Evolutionary conservation across 495 filamentous ascomycete genomes (phyloP).

Genomic region (Clavariopsis aquatica): DNA sequence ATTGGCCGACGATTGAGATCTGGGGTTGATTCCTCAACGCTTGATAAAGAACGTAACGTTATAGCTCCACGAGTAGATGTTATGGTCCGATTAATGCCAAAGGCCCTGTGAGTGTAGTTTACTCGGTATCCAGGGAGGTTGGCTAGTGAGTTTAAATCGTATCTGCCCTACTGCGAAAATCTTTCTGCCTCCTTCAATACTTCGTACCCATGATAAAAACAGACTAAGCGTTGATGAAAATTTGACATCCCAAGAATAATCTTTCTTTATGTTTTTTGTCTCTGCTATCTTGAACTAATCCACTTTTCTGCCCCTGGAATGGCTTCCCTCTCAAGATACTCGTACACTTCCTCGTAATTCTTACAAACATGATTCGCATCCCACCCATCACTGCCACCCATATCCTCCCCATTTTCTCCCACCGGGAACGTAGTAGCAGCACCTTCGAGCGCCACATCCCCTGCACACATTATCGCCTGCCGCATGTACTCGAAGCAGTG

Average conservation of each 20-base stretch:
- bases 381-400: slow-evolving; percentile 52
- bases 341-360: slow-evolving; percentile 47
- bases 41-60: too few species aligned
- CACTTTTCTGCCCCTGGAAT: slow-evolving; percentile 18
- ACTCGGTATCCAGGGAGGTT: too few species aligned
- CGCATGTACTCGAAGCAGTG: slow-evolving; percentile 55
- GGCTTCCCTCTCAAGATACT: slow-evolving; percentile 46
- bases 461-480: slow-evolving; percentile 52
- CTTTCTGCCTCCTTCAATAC: too few species aligned
- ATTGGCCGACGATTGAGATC: not conserved
- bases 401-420: slow-evolving; percentile 32
- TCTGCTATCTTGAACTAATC: slow-evolving; percentile 12
- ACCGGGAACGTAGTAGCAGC: slow-evolving; percentile 50
- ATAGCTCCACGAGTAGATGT: too few species aligned
- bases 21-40: not conserved
- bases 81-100: too few species aligned
- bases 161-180: too few species aligned
- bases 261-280: too few species aligned
- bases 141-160: too few species aligned
- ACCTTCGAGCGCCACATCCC: slow-evolving; percentile 52
- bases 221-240: too few species aligned
- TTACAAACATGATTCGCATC: slow-evolving; percentile 53
- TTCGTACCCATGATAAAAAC: too few species aligned
- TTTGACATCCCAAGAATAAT: too few species aligned
- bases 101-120: too few species aligned